These are phyloP conservation scores for Malus fusca DNA, from an alignment of 306 rosid species.

Conservation along the genomic window DNA sequence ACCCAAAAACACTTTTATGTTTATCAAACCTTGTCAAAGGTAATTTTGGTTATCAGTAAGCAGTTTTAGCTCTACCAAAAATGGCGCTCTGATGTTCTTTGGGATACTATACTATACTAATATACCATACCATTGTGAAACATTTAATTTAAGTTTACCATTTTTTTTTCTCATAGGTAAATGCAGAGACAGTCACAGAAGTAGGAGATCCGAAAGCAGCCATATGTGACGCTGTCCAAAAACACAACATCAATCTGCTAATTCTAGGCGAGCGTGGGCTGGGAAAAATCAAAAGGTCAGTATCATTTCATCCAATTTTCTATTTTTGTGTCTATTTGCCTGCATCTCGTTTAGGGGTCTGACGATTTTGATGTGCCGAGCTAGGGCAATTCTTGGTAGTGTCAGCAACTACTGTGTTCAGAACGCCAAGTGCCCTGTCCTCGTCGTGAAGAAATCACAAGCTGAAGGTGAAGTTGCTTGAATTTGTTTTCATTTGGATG, in stretches of 20 bases:
- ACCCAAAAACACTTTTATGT: neutral
- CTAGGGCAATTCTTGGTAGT: constrained; percentile 46
- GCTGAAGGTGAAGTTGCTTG: neutral
- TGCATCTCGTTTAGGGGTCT: neutral
- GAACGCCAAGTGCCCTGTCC: constrained; percentile 50
- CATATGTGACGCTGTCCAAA: constrained; percentile 37
- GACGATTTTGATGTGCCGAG: neutral
- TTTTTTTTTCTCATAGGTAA: constrained; percentile 15
- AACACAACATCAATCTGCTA: constrained; percentile 31
- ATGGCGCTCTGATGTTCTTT: neutral
- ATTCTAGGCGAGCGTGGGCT: constrained; percentile 33
- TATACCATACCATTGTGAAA: neutral
- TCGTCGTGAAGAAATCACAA: constrained; percentile 40
- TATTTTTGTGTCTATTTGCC: neutral
- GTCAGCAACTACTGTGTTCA: constrained; percentile 49
- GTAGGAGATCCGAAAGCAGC: constrained; percentile 37
- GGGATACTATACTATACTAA: neutral
- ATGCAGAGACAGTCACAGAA: constrained; percentile 28
- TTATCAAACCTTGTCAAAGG: no score
- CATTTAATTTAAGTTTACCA: neutral
- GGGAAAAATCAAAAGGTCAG: constrained; percentile 36
- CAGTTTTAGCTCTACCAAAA: neutral
- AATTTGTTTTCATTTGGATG: neutral
- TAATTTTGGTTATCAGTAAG: no score
- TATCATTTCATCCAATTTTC: neutral